Conservation (phyloP, 306 rosid genomes). For the Fagus sylvatica region DNA sequence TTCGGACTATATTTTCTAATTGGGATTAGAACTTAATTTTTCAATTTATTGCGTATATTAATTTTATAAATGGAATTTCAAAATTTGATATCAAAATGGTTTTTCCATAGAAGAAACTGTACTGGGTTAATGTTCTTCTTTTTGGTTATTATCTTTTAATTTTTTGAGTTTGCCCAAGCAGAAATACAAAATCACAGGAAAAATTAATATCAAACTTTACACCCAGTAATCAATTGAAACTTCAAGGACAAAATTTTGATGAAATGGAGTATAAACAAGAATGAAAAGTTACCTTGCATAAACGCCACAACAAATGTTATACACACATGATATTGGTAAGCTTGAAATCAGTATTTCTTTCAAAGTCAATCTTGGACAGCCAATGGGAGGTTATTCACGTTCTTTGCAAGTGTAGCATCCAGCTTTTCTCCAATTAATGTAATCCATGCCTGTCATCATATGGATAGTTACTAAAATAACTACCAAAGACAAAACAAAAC, state of each 20-base stretch:
- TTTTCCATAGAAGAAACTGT: background rate
- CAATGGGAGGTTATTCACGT: constrained; percentile 32
- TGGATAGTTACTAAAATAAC: constrained; percentile 2
- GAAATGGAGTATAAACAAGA: background rate
- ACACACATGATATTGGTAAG: background rate
- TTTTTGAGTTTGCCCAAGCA: background rate
- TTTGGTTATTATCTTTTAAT: background rate
- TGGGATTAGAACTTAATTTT: too few species aligned
- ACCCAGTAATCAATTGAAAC: background rate
- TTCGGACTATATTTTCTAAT: background rate
- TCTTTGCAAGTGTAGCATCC: constrained; percentile 66
- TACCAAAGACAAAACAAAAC: background rate
- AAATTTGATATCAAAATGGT: background rate
- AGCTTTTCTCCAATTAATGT: constrained; percentile 61
- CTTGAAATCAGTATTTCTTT: constrained; percentile 18
- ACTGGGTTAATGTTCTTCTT: background rate
- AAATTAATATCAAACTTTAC: background rate
- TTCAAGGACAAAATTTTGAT: background rate
- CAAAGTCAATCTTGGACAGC: constrained; percentile 41
- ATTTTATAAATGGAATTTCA: background rate
- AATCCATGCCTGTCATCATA: constrained; percentile 48
- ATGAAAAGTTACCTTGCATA: constrained; percentile 26
- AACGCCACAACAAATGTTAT: background rate
- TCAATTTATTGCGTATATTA: too few species aligned
- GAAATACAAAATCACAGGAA: background rate